Base-by-base conservation (phyloP, 495 filamentous ascomycete genomes). In the Tetracladium marchalianum region DNA sequence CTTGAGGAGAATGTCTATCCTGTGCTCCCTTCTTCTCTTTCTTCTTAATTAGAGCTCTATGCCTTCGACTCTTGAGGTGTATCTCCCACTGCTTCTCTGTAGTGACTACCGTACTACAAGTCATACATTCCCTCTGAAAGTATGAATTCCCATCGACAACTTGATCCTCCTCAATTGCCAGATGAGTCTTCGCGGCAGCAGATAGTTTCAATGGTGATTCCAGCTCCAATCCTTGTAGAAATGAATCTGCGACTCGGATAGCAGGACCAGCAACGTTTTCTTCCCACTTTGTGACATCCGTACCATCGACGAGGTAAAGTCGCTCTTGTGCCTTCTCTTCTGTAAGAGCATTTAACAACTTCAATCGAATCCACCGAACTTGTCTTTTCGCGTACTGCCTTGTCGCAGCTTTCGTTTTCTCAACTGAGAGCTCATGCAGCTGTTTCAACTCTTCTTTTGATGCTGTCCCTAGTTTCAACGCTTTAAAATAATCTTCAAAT, bases 381-480 rank as follows among this genome's bases (percentile, higher is more conserved):
- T 99, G 93, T 0, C 78, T 75, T 44, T 76, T 82, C 11, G 90
- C 85, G 57, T 97, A 99, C 51, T 88, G 90, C 8, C 85, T 75
- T 1, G 87, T 97, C 5, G 85, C 85, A 18, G 73, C 74, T 51
- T 90, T 84, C 37, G 85, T 87, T 11, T 71, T 59, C 31, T 70
- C 68, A 9, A 76, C 46, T 1, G 61, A 64, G 0, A 52, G 48
- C 13, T 62, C 53, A 43, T 62, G 65, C 0, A 78, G 48, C 0
- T 52, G 50, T 42, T 69, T 59, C 1, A 78, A 53, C 19, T 78
- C 66, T 35, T 63, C 52, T 18, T 63, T 55, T 19, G 58, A 62
- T 1, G 44, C 39, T 0, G 55, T 50, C 1, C 54, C 66, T 9
- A 66, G 49, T 35, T 64, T 52, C 19, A 78, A 50, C 6, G 78